Evolutionary conservation across 2,329 filamentous ascomycete genomes (phyloP).

Genomic region (Beauveria sp.): DNA sequence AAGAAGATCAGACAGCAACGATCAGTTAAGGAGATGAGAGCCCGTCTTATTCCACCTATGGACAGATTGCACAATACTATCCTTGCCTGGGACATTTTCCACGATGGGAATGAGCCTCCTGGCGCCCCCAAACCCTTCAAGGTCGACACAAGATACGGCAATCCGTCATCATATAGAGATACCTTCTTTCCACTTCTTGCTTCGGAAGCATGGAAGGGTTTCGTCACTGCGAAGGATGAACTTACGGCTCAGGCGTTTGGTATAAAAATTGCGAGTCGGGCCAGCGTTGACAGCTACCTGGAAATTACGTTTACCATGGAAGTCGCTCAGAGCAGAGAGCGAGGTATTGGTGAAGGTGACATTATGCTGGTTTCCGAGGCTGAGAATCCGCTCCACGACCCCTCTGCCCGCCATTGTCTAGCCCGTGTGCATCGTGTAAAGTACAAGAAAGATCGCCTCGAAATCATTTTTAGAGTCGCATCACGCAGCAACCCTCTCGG

Average conservation of each 20-base stretch:
- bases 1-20: conserved; percentile 76
- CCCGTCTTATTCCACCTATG: conserved; percentile 83
- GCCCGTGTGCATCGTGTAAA: conserved; percentile 75
- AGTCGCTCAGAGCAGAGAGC: conserved; percentile 60
- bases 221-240: conserved; percentile 85
- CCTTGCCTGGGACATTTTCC: conserved; percentile 91
- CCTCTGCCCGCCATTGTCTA: conserved; percentile 68
- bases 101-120: conserved; percentile 78
- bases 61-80: conserved; percentile 78
- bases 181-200: conserved; percentile 88
- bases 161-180: conserved; percentile 72
- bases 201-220: conserved; percentile 92
- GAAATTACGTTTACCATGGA: conserved; percentile 84
- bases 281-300: conserved; percentile 86
- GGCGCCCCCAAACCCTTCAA: conserved; percentile 63
- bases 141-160: conserved; percentile 70
- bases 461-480: conserved; percentile 80
- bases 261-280: conserved; percentile 78
- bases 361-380: conserved; percentile 78
- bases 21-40: conserved; percentile 88
- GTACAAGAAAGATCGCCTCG: conserved; percentile 72
- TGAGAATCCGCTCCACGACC: conserved; percentile 59
- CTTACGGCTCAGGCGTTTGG: conserved; percentile 72
- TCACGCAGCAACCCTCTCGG: conserved; percentile 56
- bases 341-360: conserved; percentile 73